These are phyloP conservation scores for Thymus mandschuricus DNA, from an alignment of 257 asterid genomes.

Conservation along the genomic window DNA sequence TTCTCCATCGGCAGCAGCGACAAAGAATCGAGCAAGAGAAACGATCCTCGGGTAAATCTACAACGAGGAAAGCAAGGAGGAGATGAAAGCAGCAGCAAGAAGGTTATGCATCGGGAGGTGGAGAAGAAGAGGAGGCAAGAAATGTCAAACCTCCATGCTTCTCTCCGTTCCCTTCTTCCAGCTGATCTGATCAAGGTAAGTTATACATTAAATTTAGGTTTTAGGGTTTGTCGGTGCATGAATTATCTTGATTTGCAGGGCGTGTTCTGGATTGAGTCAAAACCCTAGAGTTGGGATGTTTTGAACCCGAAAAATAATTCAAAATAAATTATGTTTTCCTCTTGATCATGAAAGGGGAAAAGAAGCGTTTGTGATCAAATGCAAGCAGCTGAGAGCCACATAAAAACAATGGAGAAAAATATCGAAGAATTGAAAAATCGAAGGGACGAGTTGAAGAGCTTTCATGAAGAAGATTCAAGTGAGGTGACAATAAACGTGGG, in stretches of 20 bases:
- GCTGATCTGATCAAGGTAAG: conserved; percentile 40
- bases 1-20: conserved; percentile 17
- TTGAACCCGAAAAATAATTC: no score
- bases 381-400: conserved; percentile 43
- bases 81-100: conserved; percentile 26
- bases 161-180: conserved; percentile 55
- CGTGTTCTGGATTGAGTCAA: no score
- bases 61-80: background rate
- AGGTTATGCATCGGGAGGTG: conserved; percentile 44
- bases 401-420: conserved; percentile 39
- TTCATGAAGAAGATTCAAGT: background rate
- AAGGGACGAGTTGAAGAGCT: conserved; percentile 37
- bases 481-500: background rate
- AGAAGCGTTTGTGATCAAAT: conserved; percentile 47
- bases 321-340: no score
- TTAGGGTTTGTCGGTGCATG: background rate
- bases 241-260: no score
- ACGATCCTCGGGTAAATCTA: background rate
- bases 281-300: no score
- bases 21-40: background rate
- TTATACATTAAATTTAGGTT: background rate
- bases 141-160: conserved; percentile 43
- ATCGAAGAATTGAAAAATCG: conserved; percentile 34
- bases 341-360: conserved; percentile 42
- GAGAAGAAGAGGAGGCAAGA: conserved; percentile 51